Evolutionary conservation across 768 basidiomycete species (phyloP).

Genomic region (Pleurotus pulmonarius): DNA sequence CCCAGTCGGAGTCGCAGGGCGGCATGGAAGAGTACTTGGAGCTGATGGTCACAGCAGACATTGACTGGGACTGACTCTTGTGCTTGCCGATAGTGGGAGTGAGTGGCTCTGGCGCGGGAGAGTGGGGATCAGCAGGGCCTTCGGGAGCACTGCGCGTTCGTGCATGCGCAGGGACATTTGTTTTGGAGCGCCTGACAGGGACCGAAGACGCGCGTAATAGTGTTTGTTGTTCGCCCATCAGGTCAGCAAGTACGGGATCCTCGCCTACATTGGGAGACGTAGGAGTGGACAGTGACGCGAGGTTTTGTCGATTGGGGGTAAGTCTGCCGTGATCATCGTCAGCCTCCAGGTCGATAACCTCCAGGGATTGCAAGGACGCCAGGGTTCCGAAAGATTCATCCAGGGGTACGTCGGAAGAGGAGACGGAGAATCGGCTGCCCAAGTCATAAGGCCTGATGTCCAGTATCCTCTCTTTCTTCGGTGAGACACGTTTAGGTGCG

Average conservation of each 20-base stretch:
- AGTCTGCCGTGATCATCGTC: not conserved
- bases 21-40: not conserved
- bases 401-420: not conserved
- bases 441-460: slow-evolving; percentile 3
- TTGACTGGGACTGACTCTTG: slow-evolving; percentile 2
- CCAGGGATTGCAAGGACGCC: slow-evolving; percentile 1
- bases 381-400: not conserved
- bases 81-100: not conserved
- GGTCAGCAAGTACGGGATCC: not conserved
- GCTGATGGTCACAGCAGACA: slow-evolving; percentile 5
- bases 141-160: slow-evolving; percentile 1
- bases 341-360: not conserved
- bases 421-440: slow-evolving; percentile 1
- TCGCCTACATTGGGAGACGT: slow-evolving; percentile 1
- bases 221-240: not conserved
- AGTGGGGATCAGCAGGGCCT: not conserved
- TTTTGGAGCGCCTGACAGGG: not conserved
- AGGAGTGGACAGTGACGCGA: not conserved
- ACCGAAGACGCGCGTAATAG: slow-evolving; percentile 3
- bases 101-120: not conserved
- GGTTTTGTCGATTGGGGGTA: not conserved
- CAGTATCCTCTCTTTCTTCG: not conserved
- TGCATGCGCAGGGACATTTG: not conserved
- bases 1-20: slow-evolving; percentile 2
- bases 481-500: not conserved